A percentile compares a stretch with the other conserved stretches of the same genome.
These are phyloP conservation scores for Nakazawaea siamensis DNA, from an alignment of 805 yeast genomes.

Conservation along the genomic window DNA sequence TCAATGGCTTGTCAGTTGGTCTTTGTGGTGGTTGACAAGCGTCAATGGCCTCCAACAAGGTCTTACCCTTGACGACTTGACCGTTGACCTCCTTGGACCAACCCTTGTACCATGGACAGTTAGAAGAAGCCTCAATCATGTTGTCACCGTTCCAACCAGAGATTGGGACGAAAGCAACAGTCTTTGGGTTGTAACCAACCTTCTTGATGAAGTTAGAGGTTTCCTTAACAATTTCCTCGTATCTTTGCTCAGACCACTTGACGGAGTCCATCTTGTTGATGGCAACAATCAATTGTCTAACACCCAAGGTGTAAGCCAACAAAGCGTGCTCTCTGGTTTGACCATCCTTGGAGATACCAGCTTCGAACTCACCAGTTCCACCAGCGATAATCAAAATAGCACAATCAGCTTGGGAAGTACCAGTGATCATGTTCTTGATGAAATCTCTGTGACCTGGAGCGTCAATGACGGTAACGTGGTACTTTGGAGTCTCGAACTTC, in stretches of 20 bases:
- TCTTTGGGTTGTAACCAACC: constrained; percentile 79
- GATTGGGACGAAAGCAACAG: constrained; percentile 83
- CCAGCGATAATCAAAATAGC: constrained; percentile 87
- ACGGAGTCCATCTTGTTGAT: constrained; percentile 94
- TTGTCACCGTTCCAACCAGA: constrained; percentile 93
- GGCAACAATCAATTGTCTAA: constrained; percentile 79
- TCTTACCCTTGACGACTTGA: constrained; percentile 69
- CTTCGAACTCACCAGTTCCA: constrained; percentile 92
- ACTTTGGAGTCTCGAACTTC: constrained; percentile 89
- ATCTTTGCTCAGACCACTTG: constrained; percentile 79
- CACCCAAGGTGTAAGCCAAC: constrained; percentile 85
- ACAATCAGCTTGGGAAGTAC: constrained; percentile 91
- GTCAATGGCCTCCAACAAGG: constrained; percentile 80
- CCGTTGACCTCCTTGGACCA: constrained; percentile 77
- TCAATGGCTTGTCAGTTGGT: constrained; percentile 82
- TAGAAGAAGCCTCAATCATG: constrained; percentile 78
- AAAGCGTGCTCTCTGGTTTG: constrained; percentile 95
- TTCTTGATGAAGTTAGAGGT: constrained; percentile 74
- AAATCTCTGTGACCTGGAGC: constrained; percentile 97
- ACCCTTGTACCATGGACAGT: constrained; percentile 88
- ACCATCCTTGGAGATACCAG: constrained; percentile 91
- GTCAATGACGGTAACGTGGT: constrained; percentile 85
- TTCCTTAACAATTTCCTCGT: constrained; percentile 70
- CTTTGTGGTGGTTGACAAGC: constrained; percentile 73
- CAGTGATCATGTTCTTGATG: constrained; percentile 94